Evolutionary conservation across 192 early-diverging fungal species (phyloP).

Genomic region (Entrophospora sp.): DNA sequence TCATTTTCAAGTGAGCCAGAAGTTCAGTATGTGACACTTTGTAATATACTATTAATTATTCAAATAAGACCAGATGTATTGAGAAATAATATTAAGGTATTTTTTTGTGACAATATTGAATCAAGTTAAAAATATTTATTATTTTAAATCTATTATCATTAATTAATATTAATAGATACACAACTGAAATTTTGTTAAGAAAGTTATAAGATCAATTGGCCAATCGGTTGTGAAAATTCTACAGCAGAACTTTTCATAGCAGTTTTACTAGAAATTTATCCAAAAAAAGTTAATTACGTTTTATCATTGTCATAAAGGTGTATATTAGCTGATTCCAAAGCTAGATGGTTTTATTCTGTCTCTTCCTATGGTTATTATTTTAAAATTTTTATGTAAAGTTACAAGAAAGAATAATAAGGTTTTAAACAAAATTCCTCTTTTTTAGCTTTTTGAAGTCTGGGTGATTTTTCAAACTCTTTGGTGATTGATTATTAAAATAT

Average conservation of each 20-base stretch:
- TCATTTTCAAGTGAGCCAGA: slow-evolving; percentile 82
- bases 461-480: no score
- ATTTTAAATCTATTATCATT: neutral
- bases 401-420: no score
- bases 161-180: slow-evolving; percentile 47
- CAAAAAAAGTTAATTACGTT: slow-evolving; percentile 97
- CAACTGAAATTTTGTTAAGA: slow-evolving; percentile 95
- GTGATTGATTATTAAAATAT: no score
- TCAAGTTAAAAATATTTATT: slow-evolving; percentile 61
- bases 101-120: slow-evolving; percentile 99
- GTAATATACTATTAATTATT: slow-evolving; percentile 92
- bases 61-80: slow-evolving; percentile 85
- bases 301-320: slow-evolving; percentile 94
- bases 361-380: no score
- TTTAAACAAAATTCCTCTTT: no score
- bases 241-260: slow-evolving; percentile 83
- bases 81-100: slow-evolving; percentile 91
- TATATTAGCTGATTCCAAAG: no score
- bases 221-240: slow-evolving; percentile 90
- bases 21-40: slow-evolving; percentile 94
- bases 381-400: no score
- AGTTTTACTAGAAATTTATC: slow-evolving; percentile 80
- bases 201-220: slow-evolving; percentile 95
- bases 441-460: no score
- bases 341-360: no score